Evolutionary conservation across 306 rosid genomes (phyloP), one percentile per base, ranked within the genome.

Genomic region (Cicer bijugum): DNA sequence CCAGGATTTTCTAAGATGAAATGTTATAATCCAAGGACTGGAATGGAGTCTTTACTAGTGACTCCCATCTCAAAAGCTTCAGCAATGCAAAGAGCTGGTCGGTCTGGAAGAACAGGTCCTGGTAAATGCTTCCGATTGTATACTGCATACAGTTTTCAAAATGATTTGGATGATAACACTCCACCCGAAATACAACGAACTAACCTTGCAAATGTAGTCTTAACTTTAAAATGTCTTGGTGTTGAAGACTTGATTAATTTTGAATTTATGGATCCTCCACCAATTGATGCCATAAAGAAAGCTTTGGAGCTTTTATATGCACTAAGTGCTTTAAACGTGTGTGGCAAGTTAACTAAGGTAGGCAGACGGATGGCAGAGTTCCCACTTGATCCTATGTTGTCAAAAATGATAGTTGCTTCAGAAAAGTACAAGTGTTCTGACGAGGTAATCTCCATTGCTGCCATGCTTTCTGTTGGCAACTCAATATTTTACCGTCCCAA

Each of bases 241-340:
- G 88, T 93, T 76, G 85, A 89, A 62, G 90, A 93, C 77, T 75
- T 91, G 28, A 48, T 93, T 23, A 78, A 86, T 69, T 93, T 91
- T 80, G 98, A 91, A 78, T 93, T 91, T 79, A 93, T 93, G 98
- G 98, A 93, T 79, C 98, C 95, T 68, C 98, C 97, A 12, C 98
- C 98, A 17, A 86, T 90, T 50, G 93, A 93, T 73, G 92, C 97
- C 60, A 81, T 93, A 66, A 78, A 85, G 77, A 93, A 93, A 84
- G 93, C 98, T 46, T 69, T 93, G 77, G 98, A 93, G 82, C 79
- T 91, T 77, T 89, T 93, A 15, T 89, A 82, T 81, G 89, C 96
- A 12, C 74, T 89, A 62, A 80, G 91, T 78, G 98, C 98, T 8
- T 72, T 93, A 39, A 93, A 91, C 78, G 85, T 83, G 76, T 75